Base-by-base conservation (phyloP, 495 filamentous ascomycete genomes). In the Penicillium samsonianum region DNA sequence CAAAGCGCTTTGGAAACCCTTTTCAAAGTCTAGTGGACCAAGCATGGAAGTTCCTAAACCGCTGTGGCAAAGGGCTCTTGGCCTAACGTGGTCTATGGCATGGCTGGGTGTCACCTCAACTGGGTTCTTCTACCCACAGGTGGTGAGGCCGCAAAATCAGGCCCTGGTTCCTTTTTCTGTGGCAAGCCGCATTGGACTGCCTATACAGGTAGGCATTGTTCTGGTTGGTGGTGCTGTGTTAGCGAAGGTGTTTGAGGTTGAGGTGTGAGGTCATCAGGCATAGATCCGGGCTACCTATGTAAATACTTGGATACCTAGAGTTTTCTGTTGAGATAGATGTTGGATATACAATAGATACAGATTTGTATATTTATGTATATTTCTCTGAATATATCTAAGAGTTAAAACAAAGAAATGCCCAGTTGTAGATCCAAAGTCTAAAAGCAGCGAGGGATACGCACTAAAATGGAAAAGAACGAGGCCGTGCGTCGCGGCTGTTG, bases 111-210 rank as follows among this genome's bases (percentile, higher is more conserved):
- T 60, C 28, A 65, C 63, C 5, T 65, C 63, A 6, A 63, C 63
- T 46, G 59, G 60, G 56, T 65, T 57, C 41, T 60, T 65, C 25
- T 63, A 63, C n/a, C 63, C 63, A 12, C 60, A 63, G 17, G 53
- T 63, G 46, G 12, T 60, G 23, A 55, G 63, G 26, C 63, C 63
- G 0, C 30, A 65, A 20, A 63, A 63, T 16, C 57, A 60, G 19
- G 46, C 50, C 23, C 25, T 65, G n/a, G 63, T 65, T 25, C 63
- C 63, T 11, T 55, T 58, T 5, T 62, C 59, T n/a, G 17, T 65
- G 9, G 55, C 48, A 12, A 22, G 22, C 20, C n/a, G 17, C 2
- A 38, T 62, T 25, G 55, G 59, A 5, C 30, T 65, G 22, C 55
- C 62, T 38, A 10, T 46, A 6, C 30, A 55, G 31, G 20, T 28